Evolutionary conservation across 371 early-diverging fungal genomes (phyloP).

Genomic region (Mortierella sp.): DNA sequence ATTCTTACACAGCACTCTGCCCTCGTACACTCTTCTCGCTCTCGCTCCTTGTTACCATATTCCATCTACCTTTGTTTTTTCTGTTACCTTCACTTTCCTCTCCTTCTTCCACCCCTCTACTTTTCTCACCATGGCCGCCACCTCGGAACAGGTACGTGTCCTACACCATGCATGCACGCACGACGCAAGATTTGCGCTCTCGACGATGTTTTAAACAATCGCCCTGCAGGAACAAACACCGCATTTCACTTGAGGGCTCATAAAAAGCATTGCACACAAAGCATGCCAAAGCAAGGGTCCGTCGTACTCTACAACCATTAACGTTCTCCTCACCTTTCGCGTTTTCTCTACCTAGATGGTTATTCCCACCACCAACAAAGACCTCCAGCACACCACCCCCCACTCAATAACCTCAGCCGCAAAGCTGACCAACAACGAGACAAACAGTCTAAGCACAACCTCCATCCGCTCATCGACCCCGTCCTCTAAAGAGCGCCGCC

Average conservation of each 20-base stretch:
- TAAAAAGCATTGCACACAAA: neutral
- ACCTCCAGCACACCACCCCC: neutral
- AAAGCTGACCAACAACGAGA: conserved; percentile 8
- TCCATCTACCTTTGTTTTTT: neutral
- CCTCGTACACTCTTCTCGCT: neutral
- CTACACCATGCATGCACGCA: neutral
- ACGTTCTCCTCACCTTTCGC: neutral
- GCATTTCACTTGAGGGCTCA: neutral
- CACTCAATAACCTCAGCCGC: conserved; percentile 11
- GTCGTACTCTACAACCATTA: neutral
- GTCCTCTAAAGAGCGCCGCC: conserved; percentile 24
- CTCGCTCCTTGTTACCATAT: neutral
- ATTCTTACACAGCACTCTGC: neutral
- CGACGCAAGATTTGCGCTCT: neutral
- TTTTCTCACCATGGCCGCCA: conserved; percentile 19
- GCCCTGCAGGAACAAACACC: neutral
- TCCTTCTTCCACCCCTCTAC: neutral
- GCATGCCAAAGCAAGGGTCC: neutral
- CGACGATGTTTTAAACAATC: neutral
- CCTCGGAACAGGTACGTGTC: conserved; percentile 35
- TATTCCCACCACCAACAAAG: conserved; percentile 5
- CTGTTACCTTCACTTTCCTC: neutral
- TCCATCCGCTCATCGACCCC: neutral
- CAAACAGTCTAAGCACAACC: conserved; percentile 11
- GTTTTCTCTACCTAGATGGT: conserved; percentile 1